phyloP scores from a whole-genome alignment of 306 rosid species.

The Vigna mungo region DNA sequence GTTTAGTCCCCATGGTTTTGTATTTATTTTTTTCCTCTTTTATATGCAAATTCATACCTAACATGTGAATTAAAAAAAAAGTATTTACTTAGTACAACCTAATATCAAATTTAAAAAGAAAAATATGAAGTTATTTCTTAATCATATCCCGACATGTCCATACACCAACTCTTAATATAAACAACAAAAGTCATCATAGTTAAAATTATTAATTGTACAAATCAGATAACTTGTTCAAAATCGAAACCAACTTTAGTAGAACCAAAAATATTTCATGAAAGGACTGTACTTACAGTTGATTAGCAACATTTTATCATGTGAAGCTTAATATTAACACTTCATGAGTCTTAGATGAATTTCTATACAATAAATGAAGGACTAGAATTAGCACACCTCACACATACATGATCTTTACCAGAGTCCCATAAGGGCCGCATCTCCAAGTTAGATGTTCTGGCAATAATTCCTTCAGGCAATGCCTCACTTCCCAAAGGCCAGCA shows the following conservation, averaged over 20 bases:
- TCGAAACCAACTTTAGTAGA: neutral
- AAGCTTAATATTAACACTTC: neutral
- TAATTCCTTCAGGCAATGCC: constrained; percentile 75
- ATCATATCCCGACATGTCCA: neutral
- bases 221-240: constrained; percentile 18
- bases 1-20: too few relatives aligned
- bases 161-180: neutral
- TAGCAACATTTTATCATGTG: constrained; percentile 4
- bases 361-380: constrained; percentile 21
- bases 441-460: constrained; percentile 72
- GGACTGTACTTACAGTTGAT: neutral
- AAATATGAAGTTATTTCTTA: neutral
- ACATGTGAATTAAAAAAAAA: too few relatives aligned
- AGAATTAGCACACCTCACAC: constrained; percentile 11
- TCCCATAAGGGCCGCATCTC: constrained; percentile 85
- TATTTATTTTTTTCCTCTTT: too few relatives aligned
- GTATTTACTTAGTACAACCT: neutral
- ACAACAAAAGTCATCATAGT: neutral
- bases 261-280: neutral
- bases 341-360: constrained; percentile 20
- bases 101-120: neutral
- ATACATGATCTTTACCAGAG: constrained; percentile 40
- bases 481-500: constrained; percentile 69
- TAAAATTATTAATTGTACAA: constrained; percentile 10
- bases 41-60: too few relatives aligned